These are phyloP conservation scores for Carex cristatella DNA, from an alignment of 176 grass and related monocot species.

Conservation along the genomic window DNA sequence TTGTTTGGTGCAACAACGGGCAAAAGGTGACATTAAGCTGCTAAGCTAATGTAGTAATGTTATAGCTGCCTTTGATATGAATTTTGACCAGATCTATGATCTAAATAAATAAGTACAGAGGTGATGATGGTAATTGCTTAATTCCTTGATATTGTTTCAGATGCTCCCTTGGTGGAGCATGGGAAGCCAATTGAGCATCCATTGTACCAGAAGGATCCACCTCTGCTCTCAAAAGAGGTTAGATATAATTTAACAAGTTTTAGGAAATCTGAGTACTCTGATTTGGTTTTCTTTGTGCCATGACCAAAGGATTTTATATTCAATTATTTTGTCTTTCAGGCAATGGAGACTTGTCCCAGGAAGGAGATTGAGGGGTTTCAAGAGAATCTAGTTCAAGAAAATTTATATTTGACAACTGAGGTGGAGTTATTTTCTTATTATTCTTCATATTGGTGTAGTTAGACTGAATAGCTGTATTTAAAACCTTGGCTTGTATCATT, in stretches of 20 bases:
- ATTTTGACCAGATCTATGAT: neutral
- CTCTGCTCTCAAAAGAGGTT: constrained; percentile 28
- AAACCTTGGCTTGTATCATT: neutral
- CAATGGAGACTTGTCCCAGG: constrained; percentile 66
- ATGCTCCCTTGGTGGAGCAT: constrained; percentile 43
- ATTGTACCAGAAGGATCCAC: constrained; percentile 37
- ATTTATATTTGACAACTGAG: constrained; percentile 77
- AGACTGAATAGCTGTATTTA: neutral
- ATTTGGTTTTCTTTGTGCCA: neutral
- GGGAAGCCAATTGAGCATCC: constrained; percentile 45
- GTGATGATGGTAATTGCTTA: neutral
- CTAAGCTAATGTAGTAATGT: neutral
- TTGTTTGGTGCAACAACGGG: neutral
- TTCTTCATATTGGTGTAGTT: neutral
- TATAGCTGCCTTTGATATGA: neutral
- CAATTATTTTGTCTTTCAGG: constrained; percentile 29
- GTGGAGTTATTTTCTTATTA: constrained; percentile 14
- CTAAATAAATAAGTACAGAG: neutral
- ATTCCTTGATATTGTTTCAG: constrained; percentile 24
- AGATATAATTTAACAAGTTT: neutral
- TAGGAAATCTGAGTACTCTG: neutral
- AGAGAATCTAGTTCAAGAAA: constrained; percentile 65
- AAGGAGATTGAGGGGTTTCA: constrained; percentile 38
- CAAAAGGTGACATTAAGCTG: neutral
- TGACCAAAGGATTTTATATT: neutral